A percentile compares a stretch with the other conserved stretches of the same genome.
Evolutionary conservation across 176 grass and related monocot species (phyloP).

Genomic region (Oryza longistaminata): DNA sequence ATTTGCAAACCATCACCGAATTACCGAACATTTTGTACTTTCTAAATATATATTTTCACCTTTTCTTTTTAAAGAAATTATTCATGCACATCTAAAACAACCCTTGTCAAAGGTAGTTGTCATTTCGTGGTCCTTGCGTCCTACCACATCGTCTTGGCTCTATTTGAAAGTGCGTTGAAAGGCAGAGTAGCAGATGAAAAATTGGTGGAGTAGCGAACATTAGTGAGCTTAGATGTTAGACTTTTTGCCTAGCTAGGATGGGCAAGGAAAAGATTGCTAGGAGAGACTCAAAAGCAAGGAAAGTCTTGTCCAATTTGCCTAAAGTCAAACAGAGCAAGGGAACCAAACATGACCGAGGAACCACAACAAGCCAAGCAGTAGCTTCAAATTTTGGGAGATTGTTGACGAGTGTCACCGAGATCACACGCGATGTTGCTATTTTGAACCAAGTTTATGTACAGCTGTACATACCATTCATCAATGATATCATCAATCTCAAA

Average conservation of each 20-base stretch:
- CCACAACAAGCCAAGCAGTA: not conserved
- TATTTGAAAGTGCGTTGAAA: not conserved
- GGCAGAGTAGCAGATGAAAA: not conserved
- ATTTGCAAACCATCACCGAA: not conserved
- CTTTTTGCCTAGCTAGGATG: not conserved
- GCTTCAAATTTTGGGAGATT: not conserved
- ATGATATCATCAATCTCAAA: constrained; percentile 22
- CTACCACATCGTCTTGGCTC: not conserved
- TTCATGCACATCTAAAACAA: not conserved
- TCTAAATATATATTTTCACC: not conserved
- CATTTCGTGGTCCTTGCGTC: not conserved
- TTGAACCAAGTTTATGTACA: constrained; percentile 14
- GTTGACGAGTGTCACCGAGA: not conserved
- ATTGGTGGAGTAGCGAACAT: not conserved
- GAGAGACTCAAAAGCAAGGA: not conserved
- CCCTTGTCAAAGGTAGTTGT: not conserved
- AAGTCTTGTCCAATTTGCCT: not conserved
- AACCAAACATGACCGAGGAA: not conserved
- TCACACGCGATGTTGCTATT: not conserved
- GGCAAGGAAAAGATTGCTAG: not conserved
- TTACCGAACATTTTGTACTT: not conserved
- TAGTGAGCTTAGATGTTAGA: not conserved
- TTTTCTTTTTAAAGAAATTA: not conserved
- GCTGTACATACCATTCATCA: constrained; percentile 26
- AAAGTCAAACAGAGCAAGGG: not conserved